Evolutionary conservation across 208 protist genomes (phyloP).

Genomic region (Phytomonas francai): DNA sequence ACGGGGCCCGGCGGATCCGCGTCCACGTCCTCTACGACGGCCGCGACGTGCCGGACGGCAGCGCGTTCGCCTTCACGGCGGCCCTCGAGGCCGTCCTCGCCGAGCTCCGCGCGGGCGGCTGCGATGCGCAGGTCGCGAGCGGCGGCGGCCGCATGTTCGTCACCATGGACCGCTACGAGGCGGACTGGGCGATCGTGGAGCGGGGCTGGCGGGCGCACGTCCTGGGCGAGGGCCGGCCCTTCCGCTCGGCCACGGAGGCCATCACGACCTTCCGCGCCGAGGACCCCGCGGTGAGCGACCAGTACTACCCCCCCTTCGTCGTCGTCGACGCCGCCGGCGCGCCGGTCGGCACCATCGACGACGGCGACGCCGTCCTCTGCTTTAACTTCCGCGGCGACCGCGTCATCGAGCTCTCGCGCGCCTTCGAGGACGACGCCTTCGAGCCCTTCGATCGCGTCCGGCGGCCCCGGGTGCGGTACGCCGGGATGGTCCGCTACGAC

Average conservation of each 20-base stretch:
- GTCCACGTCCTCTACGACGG: conserved; percentile 92
- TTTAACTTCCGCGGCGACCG: conserved; percentile 95
- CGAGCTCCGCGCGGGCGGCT: conserved; percentile 60
- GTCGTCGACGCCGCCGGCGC: conserved; percentile 58
- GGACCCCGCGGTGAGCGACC: conserved; percentile 80
- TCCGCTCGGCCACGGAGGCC: conserved; percentile 78
- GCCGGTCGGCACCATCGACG: conserved; percentile 86
- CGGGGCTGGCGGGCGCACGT: conserved; percentile 91
- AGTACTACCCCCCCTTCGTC: conserved; percentile 93
- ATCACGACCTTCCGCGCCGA: conserved; percentile 84
- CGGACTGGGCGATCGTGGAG: conserved; percentile 94
- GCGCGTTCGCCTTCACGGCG: conserved; percentile 85
- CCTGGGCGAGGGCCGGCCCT: conserved; percentile 85
- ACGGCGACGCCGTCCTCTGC: conserved; percentile 91
- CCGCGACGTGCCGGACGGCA: conserved; percentile 92
- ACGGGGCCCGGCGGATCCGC: conserved; percentile 84
- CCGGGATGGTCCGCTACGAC: conserved; percentile 95
- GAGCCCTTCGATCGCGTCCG: conserved; percentile 88
- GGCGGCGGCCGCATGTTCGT: conserved; percentile 94
- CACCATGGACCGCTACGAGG: conserved; percentile 95
- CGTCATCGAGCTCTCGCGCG: conserved; percentile 92
- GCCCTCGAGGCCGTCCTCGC: conserved; percentile 84
- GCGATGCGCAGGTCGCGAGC: conserved; percentile 85
- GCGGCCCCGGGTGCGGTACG: conserved; percentile 87
- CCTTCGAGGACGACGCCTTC: conserved; percentile 91